phyloP scores from a whole-genome alignment of 192 early-diverging fungal genomes.

The Coemansia sp. region DNA sequence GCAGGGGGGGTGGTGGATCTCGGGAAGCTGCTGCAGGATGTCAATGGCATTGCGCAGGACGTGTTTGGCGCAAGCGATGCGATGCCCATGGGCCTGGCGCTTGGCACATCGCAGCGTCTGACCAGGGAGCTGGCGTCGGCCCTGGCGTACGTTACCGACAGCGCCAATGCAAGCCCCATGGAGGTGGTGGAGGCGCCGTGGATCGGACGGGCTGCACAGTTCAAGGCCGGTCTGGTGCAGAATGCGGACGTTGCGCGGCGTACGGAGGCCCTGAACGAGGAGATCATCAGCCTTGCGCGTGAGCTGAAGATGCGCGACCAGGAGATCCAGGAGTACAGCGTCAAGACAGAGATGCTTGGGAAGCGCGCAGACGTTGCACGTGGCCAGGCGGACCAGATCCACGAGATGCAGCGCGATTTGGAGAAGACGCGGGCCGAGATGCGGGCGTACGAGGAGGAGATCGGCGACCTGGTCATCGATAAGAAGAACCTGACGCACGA shows the following conservation, averaged over 20 bases:
- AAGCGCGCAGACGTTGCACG: conserved; percentile 70
- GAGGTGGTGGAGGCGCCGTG: conserved; percentile 64
- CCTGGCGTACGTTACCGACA: conserved; percentile 19
- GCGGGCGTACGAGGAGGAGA: conserved; percentile 70
- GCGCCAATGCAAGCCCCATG: neutral
- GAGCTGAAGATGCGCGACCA: conserved; percentile 84
- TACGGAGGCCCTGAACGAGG: conserved; percentile 71
- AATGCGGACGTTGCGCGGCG: conserved; percentile 80
- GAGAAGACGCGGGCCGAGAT: conserved; percentile 61
- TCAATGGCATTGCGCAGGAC: conserved; percentile 34
- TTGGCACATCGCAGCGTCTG: conserved; percentile 22
- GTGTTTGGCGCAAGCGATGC: conserved; percentile 33
- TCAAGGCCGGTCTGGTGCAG: conserved; percentile 77
- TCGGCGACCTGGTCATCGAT: conserved; percentile 68
- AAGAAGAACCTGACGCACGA: conserved; percentile 68
- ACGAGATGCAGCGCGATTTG: conserved; percentile 60
- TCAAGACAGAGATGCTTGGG: conserved; percentile 82
- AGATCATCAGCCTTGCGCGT: conserved; percentile 76
- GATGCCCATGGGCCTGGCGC: conserved; percentile 18
- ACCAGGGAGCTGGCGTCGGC: conserved; percentile 18
- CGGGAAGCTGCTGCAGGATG: conserved; percentile 16
- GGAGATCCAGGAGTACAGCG: conserved; percentile 67
- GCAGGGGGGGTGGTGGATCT: neutral
- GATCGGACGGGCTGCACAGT: conserved; percentile 72
- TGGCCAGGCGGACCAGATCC: conserved; percentile 66